Evolutionary conservation across 495 filamentous ascomycete genomes (phyloP).

Genomic region (Chaetomium cochliodes): DNA sequence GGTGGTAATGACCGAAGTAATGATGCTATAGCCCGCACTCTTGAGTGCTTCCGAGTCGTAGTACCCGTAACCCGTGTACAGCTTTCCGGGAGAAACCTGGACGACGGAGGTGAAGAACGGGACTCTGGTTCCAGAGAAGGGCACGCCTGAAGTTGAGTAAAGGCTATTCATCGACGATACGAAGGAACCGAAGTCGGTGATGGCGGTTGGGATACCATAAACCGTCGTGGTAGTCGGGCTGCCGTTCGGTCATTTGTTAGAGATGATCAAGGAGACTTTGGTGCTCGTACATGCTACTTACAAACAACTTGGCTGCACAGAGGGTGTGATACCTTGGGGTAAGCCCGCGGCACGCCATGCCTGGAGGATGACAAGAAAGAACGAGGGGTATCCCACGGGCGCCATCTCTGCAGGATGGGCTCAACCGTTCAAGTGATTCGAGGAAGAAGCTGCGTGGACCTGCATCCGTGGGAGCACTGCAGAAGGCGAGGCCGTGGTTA

Average conservation of each 20-base stretch:
- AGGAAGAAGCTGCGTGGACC: not conserved
- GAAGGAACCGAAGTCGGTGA: slow-evolving; percentile 4
- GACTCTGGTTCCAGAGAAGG: slow-evolving; percentile 3
- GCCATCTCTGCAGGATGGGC: not conserved
- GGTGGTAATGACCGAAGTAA: slow-evolving; percentile 3
- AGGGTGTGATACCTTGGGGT: not conserved
- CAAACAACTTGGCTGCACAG: not conserved
- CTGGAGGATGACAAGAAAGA: not conserved
- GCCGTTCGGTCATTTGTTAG: not conserved
- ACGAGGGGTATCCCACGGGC: not conserved
- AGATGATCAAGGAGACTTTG: too few species aligned
- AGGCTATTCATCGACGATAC: slow-evolving; percentile 5
- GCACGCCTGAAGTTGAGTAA: slow-evolving; percentile 10
- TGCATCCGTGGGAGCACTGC: not conserved
- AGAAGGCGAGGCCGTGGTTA: not conserved
- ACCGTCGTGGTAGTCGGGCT: slow-evolving; percentile 6
- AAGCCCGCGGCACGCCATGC: not conserved
- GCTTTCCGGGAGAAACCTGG: not conserved
- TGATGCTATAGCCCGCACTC: slow-evolving; percentile 15
- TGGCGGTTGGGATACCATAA: slow-evolving; percentile 2
- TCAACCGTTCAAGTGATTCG: not conserved
- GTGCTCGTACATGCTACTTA: not conserved
- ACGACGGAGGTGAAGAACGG: slow-evolving; percentile 10
- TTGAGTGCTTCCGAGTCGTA: slow-evolving; percentile 9
- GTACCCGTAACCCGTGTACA: slow-evolving; percentile 2